Percentiles rank a stretch among this genome's conserved stretches.
phyloP scores from a whole-genome alignment of 352 stramenopile genomes.

The Thalassiosira livingstoniorum region DNA sequence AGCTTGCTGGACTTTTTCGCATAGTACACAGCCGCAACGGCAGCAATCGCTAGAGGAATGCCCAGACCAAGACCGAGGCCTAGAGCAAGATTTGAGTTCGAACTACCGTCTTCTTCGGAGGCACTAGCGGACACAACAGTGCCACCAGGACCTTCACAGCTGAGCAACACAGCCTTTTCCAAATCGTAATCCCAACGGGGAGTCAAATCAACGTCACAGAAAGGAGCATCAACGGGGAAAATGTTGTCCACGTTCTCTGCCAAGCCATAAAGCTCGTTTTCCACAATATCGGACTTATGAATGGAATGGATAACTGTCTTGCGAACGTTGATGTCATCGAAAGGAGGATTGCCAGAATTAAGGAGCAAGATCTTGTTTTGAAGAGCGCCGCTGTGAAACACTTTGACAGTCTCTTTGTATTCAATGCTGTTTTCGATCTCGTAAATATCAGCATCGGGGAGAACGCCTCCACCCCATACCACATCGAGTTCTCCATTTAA shows the following conservation, averaged over 20 bases:
- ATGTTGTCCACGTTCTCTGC: constrained; percentile 57
- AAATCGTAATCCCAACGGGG: constrained; percentile 63
- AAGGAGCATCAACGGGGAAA: constrained; percentile 53
- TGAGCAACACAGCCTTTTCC: constrained; percentile 59
- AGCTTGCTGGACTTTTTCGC: no score
- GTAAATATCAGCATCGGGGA: constrained; percentile 1
- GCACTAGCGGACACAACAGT: no score
- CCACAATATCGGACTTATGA: constrained; percentile 65
- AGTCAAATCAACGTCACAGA: constrained; percentile 62
- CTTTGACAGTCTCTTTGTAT: constrained; percentile 23
- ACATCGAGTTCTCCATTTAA: constrained; percentile 53
- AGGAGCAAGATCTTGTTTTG: constrained; percentile 68
- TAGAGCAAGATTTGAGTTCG: no score
- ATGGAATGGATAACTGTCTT: constrained; percentile 68
- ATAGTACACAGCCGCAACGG: no score
- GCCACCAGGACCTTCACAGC: no score
- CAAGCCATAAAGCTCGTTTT: constrained; percentile 66
- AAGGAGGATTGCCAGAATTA: constrained; percentile 57
- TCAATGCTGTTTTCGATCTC: constrained; percentile 39
- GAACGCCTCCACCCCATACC: constrained; percentile 7
- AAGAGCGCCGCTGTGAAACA: constrained; percentile 47
- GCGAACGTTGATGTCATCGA: constrained; percentile 63
- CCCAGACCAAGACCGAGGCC: no score
- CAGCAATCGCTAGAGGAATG: no score
- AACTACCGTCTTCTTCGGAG: no score